Evolutionary conservation across 441 rosid species (phyloP), one percentile per base, ranked within the genome.

Genomic region (Cnidoscolus chayamansa): DNA sequence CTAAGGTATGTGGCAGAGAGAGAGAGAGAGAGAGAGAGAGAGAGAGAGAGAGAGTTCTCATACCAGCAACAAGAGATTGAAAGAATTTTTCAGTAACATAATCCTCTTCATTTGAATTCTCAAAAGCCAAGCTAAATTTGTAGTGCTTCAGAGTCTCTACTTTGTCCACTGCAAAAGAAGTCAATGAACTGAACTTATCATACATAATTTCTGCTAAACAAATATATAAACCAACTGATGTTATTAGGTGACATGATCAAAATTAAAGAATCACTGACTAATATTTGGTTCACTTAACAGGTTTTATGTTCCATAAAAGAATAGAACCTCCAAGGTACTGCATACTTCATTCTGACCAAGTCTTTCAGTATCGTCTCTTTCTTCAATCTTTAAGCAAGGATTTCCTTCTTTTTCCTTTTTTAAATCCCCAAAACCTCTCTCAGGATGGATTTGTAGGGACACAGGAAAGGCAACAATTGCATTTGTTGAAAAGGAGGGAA

Each of bases 91-190:
- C 98, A 1, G 97, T 94, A 71, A 92, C 97, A 73, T 92, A 92
- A 86, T 94, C 98, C 86, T 92, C 99, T 81, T 94, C 98, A 32
- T 92, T 94, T 25, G 99, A 92, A 75, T 94, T 94, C 87, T 92
- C 99, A 78, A 90, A 92, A 73, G 99, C 98, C 83, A 94, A 77
- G 84, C 98, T 94, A 81, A 90, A 92, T 77, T 86, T 92, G 78
- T 94, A 94, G 54, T 30, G 92, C 76, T 84, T 92, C 75, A 92
- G 86, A 68, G 98, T 73, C 83, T 88, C 90, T 57, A 90, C 91
- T 82, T 92, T 94, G 80, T 88, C 87, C 81, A 90, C 98, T 89
- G 88, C 80, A 81, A 61, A 77, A 79, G 61, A 63, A 37, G 59
- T 40, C 25, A 32, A 19, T 8, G n/a, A 40, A 64, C 20, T 68